Conservation (phyloP, 1,284 basidiomycete genomes). For the Boletus smithii region DNA sequence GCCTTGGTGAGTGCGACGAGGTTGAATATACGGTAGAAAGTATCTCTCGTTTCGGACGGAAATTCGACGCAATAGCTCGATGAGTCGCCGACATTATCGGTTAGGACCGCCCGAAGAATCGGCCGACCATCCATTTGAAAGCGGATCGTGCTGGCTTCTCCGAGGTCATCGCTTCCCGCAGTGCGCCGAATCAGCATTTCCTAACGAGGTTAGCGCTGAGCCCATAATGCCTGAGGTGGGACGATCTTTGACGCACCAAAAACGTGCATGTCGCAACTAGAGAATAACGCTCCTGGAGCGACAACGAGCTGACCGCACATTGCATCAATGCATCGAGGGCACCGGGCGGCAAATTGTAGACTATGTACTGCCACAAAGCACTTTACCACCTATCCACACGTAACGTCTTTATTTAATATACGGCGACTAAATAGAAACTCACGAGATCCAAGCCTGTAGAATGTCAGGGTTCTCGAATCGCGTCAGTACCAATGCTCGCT, state of each 20-base stretch:
- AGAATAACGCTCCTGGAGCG: conserved; percentile 84
- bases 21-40: too few species aligned
- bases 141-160: conserved; percentile 47
- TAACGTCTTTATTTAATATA: not conserved
- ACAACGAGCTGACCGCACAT: conserved; percentile 67
- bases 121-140: conserved; percentile 62
- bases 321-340: conserved; percentile 70
- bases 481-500: conserved; percentile 8
- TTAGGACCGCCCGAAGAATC: conserved; percentile 69
- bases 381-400: conserved; percentile 62
- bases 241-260: conserved; percentile 49
- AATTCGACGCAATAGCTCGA: conserved; percentile 67
- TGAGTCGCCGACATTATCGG: too few species aligned
- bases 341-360: conserved; percentile 66
- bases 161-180: conserved; percentile 51
- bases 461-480: conserved; percentile 75
- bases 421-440: conserved; percentile 23
- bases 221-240: not conserved
- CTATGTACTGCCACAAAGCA: conserved; percentile 70
- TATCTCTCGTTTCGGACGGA: too few species aligned
- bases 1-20: too few species aligned
- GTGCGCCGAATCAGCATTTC: conserved; percentile 61
- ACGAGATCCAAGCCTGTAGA: conserved; percentile 76
- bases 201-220: conserved; percentile 34
- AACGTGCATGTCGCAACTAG: conserved; percentile 80